These are phyloP conservation scores for Xylariaceae sp. DNA, from an alignment of 2,329 filamentous ascomycete genomes.

Conservation along the genomic window DNA sequence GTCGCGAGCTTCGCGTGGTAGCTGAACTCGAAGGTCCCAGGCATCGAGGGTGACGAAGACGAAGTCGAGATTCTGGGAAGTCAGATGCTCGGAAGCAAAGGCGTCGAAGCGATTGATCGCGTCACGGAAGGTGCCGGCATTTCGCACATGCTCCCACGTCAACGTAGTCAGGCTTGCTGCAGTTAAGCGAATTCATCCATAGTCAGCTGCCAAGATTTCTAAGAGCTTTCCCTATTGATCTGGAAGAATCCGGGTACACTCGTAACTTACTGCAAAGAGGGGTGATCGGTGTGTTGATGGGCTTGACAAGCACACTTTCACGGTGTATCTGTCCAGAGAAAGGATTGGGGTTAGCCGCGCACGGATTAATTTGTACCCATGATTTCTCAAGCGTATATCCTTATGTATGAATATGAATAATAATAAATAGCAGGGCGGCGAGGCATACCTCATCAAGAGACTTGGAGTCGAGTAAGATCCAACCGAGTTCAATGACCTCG, in stretches of 20 bases:
- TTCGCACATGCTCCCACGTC: slow-evolving; percentile 98
- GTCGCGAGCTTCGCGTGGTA: slow-evolving; percentile 94
- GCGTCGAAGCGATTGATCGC: slow-evolving; percentile 92
- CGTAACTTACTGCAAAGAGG: slow-evolving; percentile 89
- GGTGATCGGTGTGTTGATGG: slow-evolving; percentile 97
- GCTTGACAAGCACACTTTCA: slow-evolving; percentile 95
- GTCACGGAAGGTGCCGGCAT: slow-evolving; percentile 94
- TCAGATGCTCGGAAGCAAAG: slow-evolving; percentile 88
- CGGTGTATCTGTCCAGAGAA: slow-evolving; percentile 77
- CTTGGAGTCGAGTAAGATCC: slow-evolving; percentile 92
- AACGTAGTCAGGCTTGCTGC: slow-evolving; percentile 92
- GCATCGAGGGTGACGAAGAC: slow-evolving; percentile 97
- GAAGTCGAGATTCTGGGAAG: slow-evolving; percentile 89
- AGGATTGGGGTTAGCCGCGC: slow-evolving; percentile 7
- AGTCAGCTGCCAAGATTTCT: slow-evolving; percentile 11
- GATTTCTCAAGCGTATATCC: neutral
- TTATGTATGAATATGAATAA: neutral
- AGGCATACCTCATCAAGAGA: slow-evolving; percentile 80
- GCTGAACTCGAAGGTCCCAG: slow-evolving; percentile 96
- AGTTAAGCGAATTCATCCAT: slow-evolving; percentile 20
- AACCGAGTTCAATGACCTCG: slow-evolving; percentile 97
- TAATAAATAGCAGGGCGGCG: neutral
- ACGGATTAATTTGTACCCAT: neutral
- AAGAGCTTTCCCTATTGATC: neutral
- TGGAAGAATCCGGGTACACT: slow-evolving; percentile 14